phyloP scores from a whole-genome alignment of 2,329 filamentous ascomycete species.

The Daldinia eschscholtzii region DNA sequence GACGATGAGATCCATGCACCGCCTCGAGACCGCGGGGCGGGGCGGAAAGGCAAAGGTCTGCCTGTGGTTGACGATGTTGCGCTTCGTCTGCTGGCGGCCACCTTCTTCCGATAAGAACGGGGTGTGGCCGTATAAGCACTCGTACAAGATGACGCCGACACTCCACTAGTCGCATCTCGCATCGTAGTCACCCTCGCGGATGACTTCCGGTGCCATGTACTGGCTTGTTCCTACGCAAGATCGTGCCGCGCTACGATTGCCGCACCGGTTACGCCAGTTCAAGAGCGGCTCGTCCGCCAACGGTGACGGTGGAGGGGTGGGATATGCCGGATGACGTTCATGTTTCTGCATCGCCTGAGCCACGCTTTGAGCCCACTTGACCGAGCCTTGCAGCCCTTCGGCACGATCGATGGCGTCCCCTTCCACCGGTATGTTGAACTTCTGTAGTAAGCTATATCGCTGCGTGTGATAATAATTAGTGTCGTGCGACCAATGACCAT shows the following conservation, averaged over 20 bases:
- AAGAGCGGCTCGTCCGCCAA: slow-evolving; percentile 65
- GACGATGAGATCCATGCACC: slow-evolving; percentile 82
- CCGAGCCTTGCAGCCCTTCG: slow-evolving; percentile 53
- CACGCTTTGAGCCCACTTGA: slow-evolving; percentile 58
- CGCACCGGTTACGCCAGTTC: slow-evolving; percentile 76
- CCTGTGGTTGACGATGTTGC: slow-evolving; percentile 83
- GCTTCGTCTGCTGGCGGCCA: slow-evolving; percentile 81
- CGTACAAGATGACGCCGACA: slow-evolving; percentile 91
- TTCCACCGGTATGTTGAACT: slow-evolving; percentile 77
- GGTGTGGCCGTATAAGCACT: slow-evolving; percentile 92
- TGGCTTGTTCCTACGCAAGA: slow-evolving; percentile 96
- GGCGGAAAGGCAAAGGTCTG: slow-evolving; percentile 78
- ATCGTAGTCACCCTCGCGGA: slow-evolving; percentile 85
- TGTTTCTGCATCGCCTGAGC: slow-evolving; percentile 56
- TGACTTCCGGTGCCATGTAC: slow-evolving; percentile 97
- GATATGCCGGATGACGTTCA: slow-evolving; percentile 55
- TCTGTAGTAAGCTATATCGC: slow-evolving; percentile 81
- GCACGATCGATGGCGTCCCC: slow-evolving; percentile 78
- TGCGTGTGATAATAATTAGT: slow-evolving; percentile 88
- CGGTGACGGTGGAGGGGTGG: slow-evolving; percentile 17
- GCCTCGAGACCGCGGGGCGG: slow-evolving; percentile 72
- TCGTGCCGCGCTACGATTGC: slow-evolving; percentile 79
- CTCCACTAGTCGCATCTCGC: slow-evolving; percentile 98
- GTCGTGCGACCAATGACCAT: slow-evolving; percentile 95
- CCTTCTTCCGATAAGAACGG: slow-evolving; percentile 86